Base-by-base conservation (phyloP, 768 basidiomycete species). In the Tylopilus intermedius region DNA sequence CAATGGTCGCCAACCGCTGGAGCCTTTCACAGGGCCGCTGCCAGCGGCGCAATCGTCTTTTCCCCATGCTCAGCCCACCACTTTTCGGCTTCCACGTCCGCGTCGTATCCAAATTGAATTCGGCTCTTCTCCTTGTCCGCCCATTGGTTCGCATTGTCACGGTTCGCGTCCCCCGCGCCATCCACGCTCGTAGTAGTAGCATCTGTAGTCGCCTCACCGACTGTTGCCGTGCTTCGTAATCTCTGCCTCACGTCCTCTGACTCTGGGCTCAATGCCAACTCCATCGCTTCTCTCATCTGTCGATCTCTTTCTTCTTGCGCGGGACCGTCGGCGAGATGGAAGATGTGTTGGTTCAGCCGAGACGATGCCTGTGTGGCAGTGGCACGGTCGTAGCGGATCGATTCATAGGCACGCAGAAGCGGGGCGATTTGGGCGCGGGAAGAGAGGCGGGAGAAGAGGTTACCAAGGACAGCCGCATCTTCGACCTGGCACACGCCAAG, bases 261-360 rank as follows among this genome's bases (percentile, higher is more conserved):
- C 21, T 43, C 62, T 53, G 62, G 59, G 53, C 58, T 50, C 51
- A 74, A 55, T 49, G 74, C 75, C 0, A 58, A 60, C 32, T 67
- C 72, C 76, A 77, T 82, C 24, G 78, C 80, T 1, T 47, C 52
- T 10, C 69, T 70, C 80, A 84, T 83, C 15, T 71, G 67, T 4
- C 57, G 62, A 53, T 85, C 84, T 10, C 83, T 73, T 42, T 66
- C 67, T 40, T 70, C 64, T 54, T 84, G 83, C 32, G 72, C 75
- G 1, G 75, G 73, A 0, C 82, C 81, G 50, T 84, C 83, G 0
- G 70, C 68, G 0, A 82, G 63, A 59, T 84, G 82, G 64, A 83
- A 83, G 41, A 76, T 75, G 37, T 70, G 55, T 54, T 80, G 78
- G 60, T 83, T 83, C 29, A 76, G 57, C 1, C 77, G 72, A 4